These are phyloP conservation scores for Verticillium albo-atrum DNA, from an alignment of 2,329 filamentous ascomycete species.

Conservation along the genomic window DNA sequence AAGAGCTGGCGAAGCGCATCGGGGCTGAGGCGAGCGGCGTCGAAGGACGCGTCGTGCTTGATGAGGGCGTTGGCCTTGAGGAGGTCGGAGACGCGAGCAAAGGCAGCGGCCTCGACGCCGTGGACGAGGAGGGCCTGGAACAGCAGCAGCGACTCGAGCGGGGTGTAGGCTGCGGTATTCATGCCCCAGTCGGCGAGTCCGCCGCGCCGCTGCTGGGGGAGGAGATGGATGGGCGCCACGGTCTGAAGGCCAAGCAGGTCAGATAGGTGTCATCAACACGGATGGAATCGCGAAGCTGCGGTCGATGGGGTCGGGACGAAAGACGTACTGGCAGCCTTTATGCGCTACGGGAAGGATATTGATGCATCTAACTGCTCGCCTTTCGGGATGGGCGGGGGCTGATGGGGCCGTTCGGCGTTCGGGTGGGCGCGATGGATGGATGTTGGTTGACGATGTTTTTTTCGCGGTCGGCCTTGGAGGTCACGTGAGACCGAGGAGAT, in stretches of 20 bases:
- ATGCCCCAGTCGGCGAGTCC: constrained; percentile 54
- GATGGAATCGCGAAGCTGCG: background rate
- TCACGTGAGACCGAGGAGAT: background rate
- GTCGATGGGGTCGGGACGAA: background rate
- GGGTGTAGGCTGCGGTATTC: constrained; percentile 64
- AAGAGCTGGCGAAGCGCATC: constrained; percentile 79
- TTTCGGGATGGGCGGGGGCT: constrained; percentile 4
- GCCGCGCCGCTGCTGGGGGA: constrained; percentile 41
- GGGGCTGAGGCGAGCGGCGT: constrained; percentile 68
- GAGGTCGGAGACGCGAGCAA: constrained; percentile 67
- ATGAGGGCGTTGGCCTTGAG: constrained; percentile 72
- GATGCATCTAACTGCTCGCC: constrained; percentile 11
- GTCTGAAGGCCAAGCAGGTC: constrained; percentile 24
- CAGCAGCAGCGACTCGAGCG: constrained; percentile 80
- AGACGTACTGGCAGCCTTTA: constrained; percentile 14
- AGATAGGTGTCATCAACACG: constrained; percentile 2
- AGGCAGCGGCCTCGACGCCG: constrained; percentile 61
- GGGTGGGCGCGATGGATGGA: background rate
- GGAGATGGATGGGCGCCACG: constrained; percentile 53
- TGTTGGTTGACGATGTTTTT: background rate
- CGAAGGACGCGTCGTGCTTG: constrained; percentile 64
- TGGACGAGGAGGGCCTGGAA: constrained; percentile 73
- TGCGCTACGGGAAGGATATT: constrained; percentile 6
- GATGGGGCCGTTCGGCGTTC: background rate
- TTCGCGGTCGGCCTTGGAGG: background rate